A percentile compares a stretch with the other conserved stretches of the same genome.
These are phyloP conservation scores for Kokia cookei DNA, from an alignment of 441 rosid genomes.

Conservation along the genomic window DNA sequence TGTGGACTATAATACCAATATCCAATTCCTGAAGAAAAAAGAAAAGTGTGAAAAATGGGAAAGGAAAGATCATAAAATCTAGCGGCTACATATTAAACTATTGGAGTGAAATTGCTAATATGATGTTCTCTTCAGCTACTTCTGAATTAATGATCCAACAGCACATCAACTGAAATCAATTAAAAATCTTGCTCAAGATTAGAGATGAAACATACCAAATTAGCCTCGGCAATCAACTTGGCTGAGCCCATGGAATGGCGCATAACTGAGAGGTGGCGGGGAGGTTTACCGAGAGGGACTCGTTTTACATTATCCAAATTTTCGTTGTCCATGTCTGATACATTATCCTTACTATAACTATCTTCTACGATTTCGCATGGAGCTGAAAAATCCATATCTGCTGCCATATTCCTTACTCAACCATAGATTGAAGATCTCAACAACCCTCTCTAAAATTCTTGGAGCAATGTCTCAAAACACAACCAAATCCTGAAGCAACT, in stretches of 20 bases:
- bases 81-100: background rate
- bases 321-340: conserved; percentile 32
- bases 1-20: conserved; percentile 42
- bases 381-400: conserved; percentile 65
- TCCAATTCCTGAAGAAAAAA: conserved; percentile 51
- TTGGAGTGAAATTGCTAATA: background rate
- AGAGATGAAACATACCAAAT: conserved; percentile 33
- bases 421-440: conserved; percentile 32
- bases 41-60: background rate
- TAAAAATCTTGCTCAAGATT: background rate
- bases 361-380: conserved; percentile 45
- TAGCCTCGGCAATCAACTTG: conserved; percentile 45
- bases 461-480: background rate
- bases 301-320: conserved; percentile 50
- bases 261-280: conserved; percentile 52
- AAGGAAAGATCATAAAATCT: background rate
- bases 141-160: background rate
- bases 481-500: conserved; percentile 16
- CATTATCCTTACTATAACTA: conserved; percentile 32
- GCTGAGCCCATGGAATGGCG: conserved; percentile 41
- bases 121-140: background rate
- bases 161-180: background rate
- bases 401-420: conserved; percentile 42
- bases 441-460: conserved; percentile 6
- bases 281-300: conserved; percentile 64